phyloP scores from a whole-genome alignment of 495 filamentous ascomycete genomes.

The Physcia stellaris region DNA sequence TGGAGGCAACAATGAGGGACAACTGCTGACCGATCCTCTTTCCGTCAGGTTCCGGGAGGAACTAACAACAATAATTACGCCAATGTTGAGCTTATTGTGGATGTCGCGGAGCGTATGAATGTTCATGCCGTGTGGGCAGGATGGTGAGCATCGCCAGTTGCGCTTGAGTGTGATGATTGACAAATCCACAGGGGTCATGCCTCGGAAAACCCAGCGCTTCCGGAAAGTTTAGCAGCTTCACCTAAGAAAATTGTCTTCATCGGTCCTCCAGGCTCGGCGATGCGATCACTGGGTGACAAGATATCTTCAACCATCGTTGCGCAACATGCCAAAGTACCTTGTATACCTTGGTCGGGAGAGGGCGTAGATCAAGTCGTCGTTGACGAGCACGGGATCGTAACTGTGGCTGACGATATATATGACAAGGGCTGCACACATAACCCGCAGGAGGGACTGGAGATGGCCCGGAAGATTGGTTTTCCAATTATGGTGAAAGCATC shows the following conservation, averaged over 20 bases:
- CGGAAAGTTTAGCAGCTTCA: slow-evolving; percentile 87
- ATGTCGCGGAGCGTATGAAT: slow-evolving; percentile 96
- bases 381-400: slow-evolving; percentile 77
- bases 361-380: slow-evolving; percentile 73
- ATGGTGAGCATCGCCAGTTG: slow-evolving; percentile 47
- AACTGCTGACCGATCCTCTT: not conserved
- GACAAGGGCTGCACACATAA: slow-evolving; percentile 79
- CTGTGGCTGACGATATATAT: slow-evolving; percentile 77
- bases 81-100: slow-evolving; percentile 98
- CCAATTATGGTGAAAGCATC: slow-evolving; percentile 99
- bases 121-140: slow-evolving; percentile 98
- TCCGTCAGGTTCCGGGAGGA: slow-evolving; percentile 64
- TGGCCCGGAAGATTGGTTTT: slow-evolving; percentile 85
- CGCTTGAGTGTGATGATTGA: slow-evolving; percentile 1
- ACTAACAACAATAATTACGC: slow-evolving; percentile 99
- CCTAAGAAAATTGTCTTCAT: slow-evolving; percentile 99
- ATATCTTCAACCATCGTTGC: slow-evolving; percentile 99
- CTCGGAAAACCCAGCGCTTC: slow-evolving; percentile 95
- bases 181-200: slow-evolving; percentile 67
- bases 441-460: slow-evolving; percentile 75
- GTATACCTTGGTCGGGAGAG: slow-evolving; percentile 96
- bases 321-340: slow-evolving; percentile 91
- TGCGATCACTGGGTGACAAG: slow-evolving; percentile 98
- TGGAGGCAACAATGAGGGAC: too few relatives aligned
- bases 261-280: slow-evolving; percentile 90